Base-by-base conservation (phyloP, 495 filamentous ascomycete genomes). In the Hypoxylon subgilvum region DNA sequence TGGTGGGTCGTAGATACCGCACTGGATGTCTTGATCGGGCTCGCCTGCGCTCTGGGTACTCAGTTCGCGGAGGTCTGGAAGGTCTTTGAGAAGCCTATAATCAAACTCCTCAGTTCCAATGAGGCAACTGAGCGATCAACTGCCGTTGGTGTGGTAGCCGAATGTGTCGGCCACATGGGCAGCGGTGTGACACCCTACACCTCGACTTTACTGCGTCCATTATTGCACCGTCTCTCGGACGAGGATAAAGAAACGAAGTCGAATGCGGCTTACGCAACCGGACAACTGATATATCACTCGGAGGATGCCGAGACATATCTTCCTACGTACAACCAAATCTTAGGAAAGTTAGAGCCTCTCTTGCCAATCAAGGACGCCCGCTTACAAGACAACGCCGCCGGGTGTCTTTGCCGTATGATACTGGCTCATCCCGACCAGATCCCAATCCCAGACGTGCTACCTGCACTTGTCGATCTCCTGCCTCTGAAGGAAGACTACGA, bases 1-100 rank as follows among this genome's bases (percentile, higher is more conserved):
- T 97, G 94, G 94, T 83, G 96, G 19, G 86, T 95, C 36, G 88
- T 98, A 42, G 94, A 98, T 74, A 96, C 90, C 13, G 91, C 90
- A 10, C 81, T 97, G 55, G 94, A 98, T 57, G 89, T 93, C 28
- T 78, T 96, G 23, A 88, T 90, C 31, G 89, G 88, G 22, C 80
- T 98, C 22, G 85, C 93, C 13, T 82, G 82, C 28, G 92, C 89
- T 21, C 85, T 97, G 10, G 95, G 95, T 17, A 73, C 81, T 13
- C 86, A 85, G 61, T 97, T 96, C 68, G 76, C 78, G 38, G 85
- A 96, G 74, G 77, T 96, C 48, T 97, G 91, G 90, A 94, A 92
- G 77, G 80, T 92, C 28, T 96, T 96, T 63, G 88, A 94, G 74
- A 94, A 92, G 78, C 88, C 87, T 39, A 80, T 97, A 61, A 73